Evolutionary conservation across 345 rosid species (phyloP), one percentile per base, ranked within the genome.

Genomic region (Brassica incana): DNA sequence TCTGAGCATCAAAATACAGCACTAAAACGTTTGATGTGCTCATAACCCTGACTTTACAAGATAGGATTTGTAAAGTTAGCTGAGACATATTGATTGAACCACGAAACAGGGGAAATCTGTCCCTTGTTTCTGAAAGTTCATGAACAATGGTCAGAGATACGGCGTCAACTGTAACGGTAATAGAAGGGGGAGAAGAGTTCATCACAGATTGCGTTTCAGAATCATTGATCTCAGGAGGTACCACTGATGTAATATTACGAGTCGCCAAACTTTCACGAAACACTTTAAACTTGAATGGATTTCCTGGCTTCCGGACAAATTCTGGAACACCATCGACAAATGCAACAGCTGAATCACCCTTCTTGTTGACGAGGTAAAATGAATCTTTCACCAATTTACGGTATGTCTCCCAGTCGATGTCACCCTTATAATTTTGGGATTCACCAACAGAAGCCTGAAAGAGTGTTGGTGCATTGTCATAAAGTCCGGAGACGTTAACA

Each of bases 221-320:
- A 29, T 78, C 65, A 48, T 70, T 69, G 71, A 64, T 83, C 70
- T 73, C 81, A 67, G 67, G 73, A 73, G 38, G 73, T 72, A 66
- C 72, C 84, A 84, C 32, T 67, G 54, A 81, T 61, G 72, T 77
- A 61, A 81, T 36, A 67, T 85, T 81, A 71, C 43, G 83, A 77
- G 74, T 38, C 76, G 80, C 38, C 48, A 77, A 25, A 65, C 73
- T 62, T 82, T 85, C 85, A 69, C 73, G 85, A 70, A 94, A 86
- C 61, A 89, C 87, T 88, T 91, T 92, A 64, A 94, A 88, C 88
- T 94, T 94, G 86, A 94, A 88, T 52, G 89, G 93, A 87, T 88
- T 91, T 86, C 98, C 97, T 77, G 98, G 97, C 88, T 87, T 94
- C 80, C 80, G 81, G 54, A 94, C 92, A 87, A 92, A 94, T 85